Conservation (phyloP, 2,329 filamentous ascomycete genomes). For the Fusarium setosum region DNA sequence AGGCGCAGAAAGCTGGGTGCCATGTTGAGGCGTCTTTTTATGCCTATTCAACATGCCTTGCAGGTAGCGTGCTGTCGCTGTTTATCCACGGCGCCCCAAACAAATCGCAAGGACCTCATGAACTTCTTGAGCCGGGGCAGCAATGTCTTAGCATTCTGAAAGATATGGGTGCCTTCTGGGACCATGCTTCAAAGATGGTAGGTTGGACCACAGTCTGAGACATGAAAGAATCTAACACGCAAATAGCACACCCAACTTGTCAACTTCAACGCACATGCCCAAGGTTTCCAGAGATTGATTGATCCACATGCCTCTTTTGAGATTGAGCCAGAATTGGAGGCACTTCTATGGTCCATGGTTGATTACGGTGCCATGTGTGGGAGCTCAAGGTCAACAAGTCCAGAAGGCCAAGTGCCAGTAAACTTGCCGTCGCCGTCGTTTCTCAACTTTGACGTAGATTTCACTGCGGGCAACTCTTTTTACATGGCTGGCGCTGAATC, state of each 20-base stretch:
- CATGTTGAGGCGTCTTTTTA: conserved; percentile 20
- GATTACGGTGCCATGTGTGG: conserved; percentile 20
- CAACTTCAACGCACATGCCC: conserved; percentile 15
- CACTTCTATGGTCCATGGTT: conserved; percentile 19
- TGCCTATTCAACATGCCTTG: conserved; percentile 13
- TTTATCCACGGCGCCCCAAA: background rate
- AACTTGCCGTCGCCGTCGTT: background rate
- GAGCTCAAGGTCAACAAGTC: background rate
- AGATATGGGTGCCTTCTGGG: conserved; percentile 13
- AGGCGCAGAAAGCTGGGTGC: background rate
- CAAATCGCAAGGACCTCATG: background rate
- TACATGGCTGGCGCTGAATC: too few species aligned
- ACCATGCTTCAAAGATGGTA: conserved; percentile 27
- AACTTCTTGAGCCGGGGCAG: background rate
- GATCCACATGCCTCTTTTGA: background rate
- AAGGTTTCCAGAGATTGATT: conserved; percentile 5
- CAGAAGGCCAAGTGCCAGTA: background rate
- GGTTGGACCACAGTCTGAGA: background rate
- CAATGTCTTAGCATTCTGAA: conserved; percentile 1
- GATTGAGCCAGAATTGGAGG: conserved; percentile 9
- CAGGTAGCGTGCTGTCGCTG: conserved; percentile 7
- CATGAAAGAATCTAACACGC: background rate
- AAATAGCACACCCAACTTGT: conserved; percentile 8
- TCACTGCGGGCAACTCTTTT: too few species aligned
- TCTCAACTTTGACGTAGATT: too few species aligned